Evolutionary conservation across 1,139 yeast species (phyloP).

Genomic region (Blastobotrys elegans): DNA sequence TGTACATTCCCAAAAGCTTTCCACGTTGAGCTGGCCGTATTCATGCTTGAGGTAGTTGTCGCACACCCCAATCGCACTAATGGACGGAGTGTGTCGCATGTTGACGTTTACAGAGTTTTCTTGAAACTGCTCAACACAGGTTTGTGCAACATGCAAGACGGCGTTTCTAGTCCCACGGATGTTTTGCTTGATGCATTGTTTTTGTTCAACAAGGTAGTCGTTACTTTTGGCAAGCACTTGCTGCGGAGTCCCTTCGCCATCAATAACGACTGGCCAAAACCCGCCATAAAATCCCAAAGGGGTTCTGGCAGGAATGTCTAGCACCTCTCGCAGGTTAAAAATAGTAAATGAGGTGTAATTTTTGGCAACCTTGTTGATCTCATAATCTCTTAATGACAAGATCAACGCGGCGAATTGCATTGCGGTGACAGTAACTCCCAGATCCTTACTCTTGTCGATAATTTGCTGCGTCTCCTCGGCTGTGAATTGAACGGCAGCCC

Average conservation of each 20-base stretch:
- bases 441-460: background rate
- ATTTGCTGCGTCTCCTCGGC: background rate
- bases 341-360: background rate
- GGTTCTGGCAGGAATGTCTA: background rate
- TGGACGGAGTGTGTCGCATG: background rate
- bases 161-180: background rate
- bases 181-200: background rate
- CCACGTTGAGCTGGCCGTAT: background rate
- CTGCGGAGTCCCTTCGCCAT: background rate
- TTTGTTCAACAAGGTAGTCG: background rate
- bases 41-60: background rate
- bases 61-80: background rate
- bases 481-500: background rate
- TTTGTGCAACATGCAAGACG: background rate
- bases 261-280: constrained; percentile 2
- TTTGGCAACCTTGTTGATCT: background rate
- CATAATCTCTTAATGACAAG: background rate
- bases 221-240: background rate
- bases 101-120: background rate
- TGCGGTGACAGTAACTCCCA: background rate
- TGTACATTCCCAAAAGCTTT: constrained; percentile 1
- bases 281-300: background rate
- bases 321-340: background rate
- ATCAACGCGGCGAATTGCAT: background rate
- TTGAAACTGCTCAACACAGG: background rate